Percentiles rank a stretch among this genome's conserved stretches.
phyloP scores from a whole-genome alignment of 169 alveolate genomes.

The Plasmodium gonderi region DNA sequence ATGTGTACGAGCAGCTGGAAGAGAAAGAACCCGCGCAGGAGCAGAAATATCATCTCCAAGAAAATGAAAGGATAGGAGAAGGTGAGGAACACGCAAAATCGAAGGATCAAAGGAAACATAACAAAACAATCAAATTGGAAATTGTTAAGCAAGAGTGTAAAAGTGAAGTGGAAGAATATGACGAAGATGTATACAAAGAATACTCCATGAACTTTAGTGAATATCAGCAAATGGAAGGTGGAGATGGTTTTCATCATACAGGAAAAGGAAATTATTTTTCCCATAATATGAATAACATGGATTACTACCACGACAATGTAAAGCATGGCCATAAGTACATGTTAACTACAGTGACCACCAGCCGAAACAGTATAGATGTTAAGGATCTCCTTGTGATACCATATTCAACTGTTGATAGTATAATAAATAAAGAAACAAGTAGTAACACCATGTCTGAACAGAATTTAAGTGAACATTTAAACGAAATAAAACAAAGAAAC shows the following conservation, averaged over 20 bases:
- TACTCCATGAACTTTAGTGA: not conserved
- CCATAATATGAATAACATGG: conserved; percentile 6
- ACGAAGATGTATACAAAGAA: conserved; percentile 22
- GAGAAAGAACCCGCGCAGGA: not conserved
- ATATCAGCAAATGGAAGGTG: not conserved
- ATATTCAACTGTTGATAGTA: conserved; percentile 24
- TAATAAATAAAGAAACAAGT: conserved; percentile 14
- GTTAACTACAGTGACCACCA: not conserved
- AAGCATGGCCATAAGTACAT: not conserved
- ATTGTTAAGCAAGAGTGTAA: not conserved
- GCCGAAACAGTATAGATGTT: conserved; percentile 13
- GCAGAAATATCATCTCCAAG: no score
- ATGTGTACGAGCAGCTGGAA: not conserved
- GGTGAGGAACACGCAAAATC: not conserved
- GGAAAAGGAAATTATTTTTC: not conserved
- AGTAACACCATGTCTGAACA: conserved; percentile 1
- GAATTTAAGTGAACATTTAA: conserved; percentile 17
- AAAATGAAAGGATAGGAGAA: not conserved
- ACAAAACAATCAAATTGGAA: not conserved
- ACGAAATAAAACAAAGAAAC: conserved; percentile 54
- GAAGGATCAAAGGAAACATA: not conserved
- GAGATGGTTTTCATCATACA: not conserved
- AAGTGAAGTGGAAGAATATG: conserved; percentile 9
- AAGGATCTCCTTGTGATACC: conserved; percentile 69
- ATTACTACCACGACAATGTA: conserved; percentile 23